Evolutionary conservation across 2,329 filamentous ascomycete genomes (phyloP), one percentile per base, ranked within the genome.

Genomic region (Hyphodiscus sp.): DNA sequence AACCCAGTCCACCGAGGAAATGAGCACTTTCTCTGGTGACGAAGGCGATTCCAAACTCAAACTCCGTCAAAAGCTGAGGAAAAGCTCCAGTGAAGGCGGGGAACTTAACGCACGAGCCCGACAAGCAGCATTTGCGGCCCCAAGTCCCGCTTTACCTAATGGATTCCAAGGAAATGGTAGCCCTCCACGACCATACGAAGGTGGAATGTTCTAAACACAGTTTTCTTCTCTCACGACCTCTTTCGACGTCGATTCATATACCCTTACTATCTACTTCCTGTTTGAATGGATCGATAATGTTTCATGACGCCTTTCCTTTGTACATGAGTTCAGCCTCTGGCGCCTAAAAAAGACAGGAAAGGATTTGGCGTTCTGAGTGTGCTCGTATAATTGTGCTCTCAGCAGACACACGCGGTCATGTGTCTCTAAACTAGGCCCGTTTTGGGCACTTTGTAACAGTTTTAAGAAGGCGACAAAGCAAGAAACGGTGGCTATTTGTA

Each of bases 21-120:
- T 64, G 59, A 66, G 63, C 54, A 66, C 61, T 1, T 67, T 68
- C 56, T 67, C 66, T 15, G 62, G 54, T 3, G 66, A 67, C 23
- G 66, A 67, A 49, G 61, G 56, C 13, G 63, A 68, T 10, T 41
- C 54, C 2, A 64, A 60, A 38, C 56, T 63, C n/a, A 62, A 53
- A 49, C 18, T 41, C 15, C 56, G 58, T 18, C 55, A 59, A 49
- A 63, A 60, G 52, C 54, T 68, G 15, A 53, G 66, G 20, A 68
- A 68, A 52, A 63, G 53, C 41, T 61, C 60, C 10, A 68, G 65
- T 43, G 66, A 68, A 59, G 65, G 64, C 20, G 66, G 66, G 9
- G 63, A 63, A 48, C 52, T 68, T 1, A 67, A 65, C 55, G 60
- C 56, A 11, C 52, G 58, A 53, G 65, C 63, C 16, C 56, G 61